A percentile compares a stretch with the other conserved stretches of the same genome.
phyloP scores from a whole-genome alignment of 345 rosid species.

The Pistacia integerrima region DNA sequence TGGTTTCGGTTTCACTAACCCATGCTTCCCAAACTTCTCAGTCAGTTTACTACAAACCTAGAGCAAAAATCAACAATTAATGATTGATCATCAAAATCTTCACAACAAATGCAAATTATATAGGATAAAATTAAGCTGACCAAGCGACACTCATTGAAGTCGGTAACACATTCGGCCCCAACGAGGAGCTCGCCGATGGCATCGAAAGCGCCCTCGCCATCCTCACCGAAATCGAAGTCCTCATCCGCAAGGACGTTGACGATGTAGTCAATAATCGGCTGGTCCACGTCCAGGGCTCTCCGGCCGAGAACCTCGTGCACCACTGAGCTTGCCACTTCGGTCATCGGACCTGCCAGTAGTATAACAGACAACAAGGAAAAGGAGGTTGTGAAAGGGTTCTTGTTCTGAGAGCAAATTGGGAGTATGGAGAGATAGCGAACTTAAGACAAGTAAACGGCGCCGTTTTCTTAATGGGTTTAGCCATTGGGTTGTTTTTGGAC shows the following conservation, averaged over 20 bases:
- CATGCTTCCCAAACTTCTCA: slow-evolving; percentile 94
- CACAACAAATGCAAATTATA: neutral
- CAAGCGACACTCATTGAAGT: slow-evolving; percentile 74
- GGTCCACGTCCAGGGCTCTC: slow-evolving; percentile 74
- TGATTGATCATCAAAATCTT: neutral
- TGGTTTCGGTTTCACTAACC: slow-evolving; percentile 72
- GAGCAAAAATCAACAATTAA: slow-evolving; percentile 17
- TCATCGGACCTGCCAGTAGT: slow-evolving; percentile 37
- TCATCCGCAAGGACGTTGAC: slow-evolving; percentile 97
- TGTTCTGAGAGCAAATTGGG: neutral
- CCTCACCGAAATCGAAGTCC: slow-evolving; percentile 93
- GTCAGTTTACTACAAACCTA: slow-evolving; percentile 79
- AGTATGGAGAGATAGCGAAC: neutral
- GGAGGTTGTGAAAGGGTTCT: slow-evolving; percentile 4
- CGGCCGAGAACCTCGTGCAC: slow-evolving; percentile 87
- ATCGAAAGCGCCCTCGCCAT: slow-evolving; percentile 88
- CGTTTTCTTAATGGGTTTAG: neutral
- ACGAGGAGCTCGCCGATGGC: slow-evolving; percentile 95
- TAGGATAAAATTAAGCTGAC: slow-evolving; percentile 32
- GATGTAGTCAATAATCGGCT: slow-evolving; percentile 92
- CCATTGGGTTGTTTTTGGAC: too few species aligned
- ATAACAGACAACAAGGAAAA: neutral
- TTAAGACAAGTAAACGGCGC: neutral
- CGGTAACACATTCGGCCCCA: slow-evolving; percentile 82
- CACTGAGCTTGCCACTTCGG: slow-evolving; percentile 86